phyloP scores from a whole-genome alignment of 768 basidiomycete species.

The Collybiopsis confluens region DNA sequence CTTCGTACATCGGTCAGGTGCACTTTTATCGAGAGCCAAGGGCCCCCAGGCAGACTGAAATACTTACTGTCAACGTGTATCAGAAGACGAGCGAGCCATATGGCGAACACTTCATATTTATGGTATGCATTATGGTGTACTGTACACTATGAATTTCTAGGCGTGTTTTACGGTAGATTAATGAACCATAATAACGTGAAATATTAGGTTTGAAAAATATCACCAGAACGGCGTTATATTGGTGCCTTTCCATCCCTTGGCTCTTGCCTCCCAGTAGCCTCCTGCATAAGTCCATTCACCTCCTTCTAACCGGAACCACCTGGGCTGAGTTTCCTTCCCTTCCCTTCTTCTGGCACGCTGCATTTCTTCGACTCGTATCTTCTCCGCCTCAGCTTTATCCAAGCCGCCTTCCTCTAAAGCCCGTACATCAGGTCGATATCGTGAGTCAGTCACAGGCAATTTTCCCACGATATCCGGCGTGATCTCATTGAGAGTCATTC shows the following conservation, averaged over 20 bases:
- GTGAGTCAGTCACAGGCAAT: slow-evolving; percentile 79
- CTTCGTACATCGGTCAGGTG: not conserved
- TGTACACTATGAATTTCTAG: not conserved
- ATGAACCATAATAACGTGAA: not conserved
- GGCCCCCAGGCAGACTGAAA: too few relatives aligned
- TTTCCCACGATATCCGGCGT: slow-evolving; percentile 58
- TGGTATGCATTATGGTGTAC: too few relatives aligned
- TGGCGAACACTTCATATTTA: too few relatives aligned
- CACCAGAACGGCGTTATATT: slow-evolving; percentile 60
- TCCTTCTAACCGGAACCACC: slow-evolving; percentile 69
- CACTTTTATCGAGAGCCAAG: too few relatives aligned
- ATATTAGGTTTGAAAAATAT: slow-evolving; percentile 13
- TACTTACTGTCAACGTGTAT: too few relatives aligned
- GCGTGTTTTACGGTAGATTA: not conserved
- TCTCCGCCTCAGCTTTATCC: slow-evolving; percentile 68
- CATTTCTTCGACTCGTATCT: slow-evolving; percentile 66
- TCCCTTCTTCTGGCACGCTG: slow-evolving; percentile 69
- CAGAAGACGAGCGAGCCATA: too few relatives aligned
- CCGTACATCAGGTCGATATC: slow-evolving; percentile 75
- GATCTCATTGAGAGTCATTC: slow-evolving; percentile 79
- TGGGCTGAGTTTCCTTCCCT: slow-evolving; percentile 56
- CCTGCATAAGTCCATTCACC: slow-evolving; percentile 77
- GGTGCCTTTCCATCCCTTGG: slow-evolving; percentile 55
- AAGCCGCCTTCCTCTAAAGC: slow-evolving; percentile 77
- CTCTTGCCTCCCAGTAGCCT: slow-evolving; percentile 80